phyloP scores from a whole-genome alignment of 1,284 basidiomycete genomes.

The Trametes polyzona region DNA sequence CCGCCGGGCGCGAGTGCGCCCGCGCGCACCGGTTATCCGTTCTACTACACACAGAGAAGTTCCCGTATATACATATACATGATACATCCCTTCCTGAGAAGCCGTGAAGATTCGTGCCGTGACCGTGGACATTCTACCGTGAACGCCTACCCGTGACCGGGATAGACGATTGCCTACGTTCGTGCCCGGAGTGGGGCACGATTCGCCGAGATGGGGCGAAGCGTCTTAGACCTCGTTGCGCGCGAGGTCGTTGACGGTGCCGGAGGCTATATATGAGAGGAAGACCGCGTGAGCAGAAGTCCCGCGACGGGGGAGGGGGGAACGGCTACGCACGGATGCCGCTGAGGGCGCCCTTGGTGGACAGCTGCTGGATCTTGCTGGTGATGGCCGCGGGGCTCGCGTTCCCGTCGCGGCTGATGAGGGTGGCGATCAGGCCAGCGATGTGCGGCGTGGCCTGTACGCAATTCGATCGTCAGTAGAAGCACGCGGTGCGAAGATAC shows the following conservation, averaged over 20 bases:
- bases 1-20: no score
- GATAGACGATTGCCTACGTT: not conserved
- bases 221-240: slow-evolving; percentile 24
- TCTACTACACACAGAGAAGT: not conserved
- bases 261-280: slow-evolving; percentile 21
- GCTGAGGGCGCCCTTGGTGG: slow-evolving; percentile 32
- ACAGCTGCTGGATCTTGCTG: slow-evolving; percentile 27
- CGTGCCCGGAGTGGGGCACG: not conserved
- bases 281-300: not conserved
- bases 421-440: slow-evolving; percentile 41
- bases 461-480: not conserved
- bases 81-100: not conserved
- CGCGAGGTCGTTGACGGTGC: slow-evolving; percentile 32
- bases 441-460: slow-evolving; percentile 38
- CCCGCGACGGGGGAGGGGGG: not conserved
- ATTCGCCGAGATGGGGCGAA: not conserved
- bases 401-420: slow-evolving; percentile 37
- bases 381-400: slow-evolving; percentile 34
- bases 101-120: not conserved
- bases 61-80: no score
- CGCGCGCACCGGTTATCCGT: slow-evolving; percentile 1
- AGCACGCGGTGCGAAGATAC: not conserved
- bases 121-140: no score
- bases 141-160: not conserved
- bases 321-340: slow-evolving; percentile 31